Evolutionary conservation across 768 basidiomycete genomes (phyloP), one percentile per base, ranked within the genome.

Genomic region (Leccinum subtestaceum): DNA sequence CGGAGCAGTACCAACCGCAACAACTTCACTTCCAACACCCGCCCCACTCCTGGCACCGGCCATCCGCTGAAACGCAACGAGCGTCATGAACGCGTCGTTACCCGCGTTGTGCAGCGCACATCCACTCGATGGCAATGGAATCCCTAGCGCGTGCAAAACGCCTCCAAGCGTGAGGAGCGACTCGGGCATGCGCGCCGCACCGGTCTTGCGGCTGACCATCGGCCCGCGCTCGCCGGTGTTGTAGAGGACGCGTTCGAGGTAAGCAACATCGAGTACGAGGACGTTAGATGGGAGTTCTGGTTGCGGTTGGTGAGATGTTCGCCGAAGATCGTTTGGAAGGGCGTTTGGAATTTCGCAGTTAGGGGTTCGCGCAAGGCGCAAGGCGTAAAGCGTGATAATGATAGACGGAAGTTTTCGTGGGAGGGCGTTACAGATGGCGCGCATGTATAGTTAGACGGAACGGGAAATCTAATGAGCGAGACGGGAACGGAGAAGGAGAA

Each of bases 231-330:
- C 75, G 3, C 89, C 88, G 0, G 74, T 65, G 6, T 74, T 70
- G 72, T 86, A 89, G 13, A 92, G 77, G 0, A 80, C 73, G 38
- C 85, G 81, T 66, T 93, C 91, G 63, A 83, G 83, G 34, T 76
- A 66, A 38, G 85, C 78, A 1, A 84, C 83, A 67, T 93, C 91
- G 47, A 93, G 70, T 23, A 83, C 67, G 46, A 91, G 80, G 54
- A 88, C 70, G 68, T 93, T 93, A 65, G 83, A 83, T 0, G 91
- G 91, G 25, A 93, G 70, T 72, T 84, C 91, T 92, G 66, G 9
- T 40, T n/a, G 36, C n/a, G 40, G 17, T 40, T n/a, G 11, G 29
- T 31, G 29, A 21, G 43, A 45, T 1, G 19, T 19, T 19, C 5
- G 43, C 43, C 43, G 19, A 45, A 12, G 43, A 21, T 45, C 19